Evolutionary conservation across 768 basidiomycete species (phyloP), one percentile per base, ranked within the genome.

Genomic region (Exidia glandulosa): DNA sequence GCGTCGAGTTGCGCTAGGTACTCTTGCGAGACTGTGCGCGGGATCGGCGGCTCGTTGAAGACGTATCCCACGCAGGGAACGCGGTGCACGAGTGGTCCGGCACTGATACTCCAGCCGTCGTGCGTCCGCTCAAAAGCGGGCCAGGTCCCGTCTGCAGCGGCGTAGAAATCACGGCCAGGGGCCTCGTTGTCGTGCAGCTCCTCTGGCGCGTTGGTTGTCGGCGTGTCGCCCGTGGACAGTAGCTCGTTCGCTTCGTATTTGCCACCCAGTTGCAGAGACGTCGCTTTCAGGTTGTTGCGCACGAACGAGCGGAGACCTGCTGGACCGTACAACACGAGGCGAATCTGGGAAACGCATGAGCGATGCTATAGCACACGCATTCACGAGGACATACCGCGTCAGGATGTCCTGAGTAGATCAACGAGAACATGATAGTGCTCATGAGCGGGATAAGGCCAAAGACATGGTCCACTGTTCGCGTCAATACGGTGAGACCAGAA

Each of bases 61-160:
- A 89, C 74, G 68, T 87, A 94, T 16, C 89, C 91, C 59, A 94
- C 73, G 67, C 87, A 93, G 1, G 86, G 84, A 65, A 87, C 85
- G 72, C 90, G 80, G 69, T 94, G 91, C 33, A 74, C 65, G 57
- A 94, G 86, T 1, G 86, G 85, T 0, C 86, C 88, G 19, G 88
- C 92, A 66, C 86, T 82, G 10, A 88, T 80, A n/a, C 74, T 62
- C 29, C 85, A 73, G 29, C 75, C 68, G 30, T 80, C 77, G 45
- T 63, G 66, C 2, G 71, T 74, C 50, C 69, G 64, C 0, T 77
- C 71, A 57, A 91, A 70, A n/a, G 72, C 72, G 33, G 71, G 72
- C 91, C 91, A 93, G 48, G 84, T 77, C 0, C 88, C 87, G 62
- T 84, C 77, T 4, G 73, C 67, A 48, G 72, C 70, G 59, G 79